Base-by-base conservation (phyloP, 148 eudicot species). In the Camellia sinensis region DNA sequence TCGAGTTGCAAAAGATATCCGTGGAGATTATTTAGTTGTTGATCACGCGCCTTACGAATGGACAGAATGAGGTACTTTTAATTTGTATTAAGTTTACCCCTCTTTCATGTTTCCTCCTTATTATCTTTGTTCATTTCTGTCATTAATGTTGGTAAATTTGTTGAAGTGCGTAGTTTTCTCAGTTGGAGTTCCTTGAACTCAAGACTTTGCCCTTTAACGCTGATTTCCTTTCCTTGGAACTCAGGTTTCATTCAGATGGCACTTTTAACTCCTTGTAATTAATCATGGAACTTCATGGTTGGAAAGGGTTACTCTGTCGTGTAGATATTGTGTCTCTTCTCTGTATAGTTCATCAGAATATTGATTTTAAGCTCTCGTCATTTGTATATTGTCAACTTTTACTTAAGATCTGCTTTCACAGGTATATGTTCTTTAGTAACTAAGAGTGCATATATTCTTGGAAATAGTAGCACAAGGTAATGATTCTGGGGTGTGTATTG, bases 21-120 rank as follows among this genome's bases (percentile, higher is more conserved):
- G 89, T 6, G 90, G 88, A 71, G 94, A 91, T 81, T 86, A 87
- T 79, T 65, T 89, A 74, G 89, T 89, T 22, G 92, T 91, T 65
- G 90, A 86, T 56, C 86, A 89, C 62, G 92, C 94, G 86, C 87
- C 92, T 79, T 89, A 83, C 50, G 87, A 84, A 82, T 89, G 92
- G 94, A 86, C 85, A 82, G 92, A 89, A 62, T 89, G 79, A 89
- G 85, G 83, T 78, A 56, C 8, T 12, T 64, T 29, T 14, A 45
- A 70, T 53, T 40, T 4, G 74, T 41, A 52, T 59, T 18, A 44
- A 43, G 68, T 65, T 48, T 11, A 19, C n/a, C 44, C 21, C 73
- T 60, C 11, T 61, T 9, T 6, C 50, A 41, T 12, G 8, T 43
- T n/a, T 43, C 8, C 44, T 60, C 18, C 21, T 43, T 17, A 8